These are phyloP conservation scores for Xylaria intraflava DNA, from an alignment of 495 filamentous ascomycete species.

Conservation along the genomic window DNA sequence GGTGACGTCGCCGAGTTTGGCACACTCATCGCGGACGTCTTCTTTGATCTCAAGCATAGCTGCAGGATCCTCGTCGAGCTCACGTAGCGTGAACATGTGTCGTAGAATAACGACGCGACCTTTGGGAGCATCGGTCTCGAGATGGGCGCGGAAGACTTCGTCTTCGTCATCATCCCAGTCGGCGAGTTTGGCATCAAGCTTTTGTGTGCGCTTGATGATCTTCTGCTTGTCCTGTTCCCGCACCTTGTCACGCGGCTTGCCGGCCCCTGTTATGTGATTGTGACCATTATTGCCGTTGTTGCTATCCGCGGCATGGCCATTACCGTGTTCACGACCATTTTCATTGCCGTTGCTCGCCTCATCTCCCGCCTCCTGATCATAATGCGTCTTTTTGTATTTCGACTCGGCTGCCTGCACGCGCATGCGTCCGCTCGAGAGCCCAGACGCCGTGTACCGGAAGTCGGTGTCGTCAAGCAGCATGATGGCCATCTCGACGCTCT, in stretches of 20 bases:
- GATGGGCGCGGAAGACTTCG: slow-evolving; percentile 38
- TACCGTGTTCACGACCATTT: slow-evolving; percentile 26
- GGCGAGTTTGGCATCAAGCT: slow-evolving; percentile 78
- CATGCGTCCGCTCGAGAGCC: slow-evolving; percentile 55
- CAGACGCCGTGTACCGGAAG: slow-evolving; percentile 58
- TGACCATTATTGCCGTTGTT: slow-evolving; percentile 9
- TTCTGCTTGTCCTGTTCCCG: slow-evolving; percentile 69
- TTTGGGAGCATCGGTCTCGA: slow-evolving; percentile 53
- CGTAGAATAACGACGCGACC: slow-evolving; percentile 83
- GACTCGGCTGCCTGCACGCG: slow-evolving; percentile 77
- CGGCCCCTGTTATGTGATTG: slow-evolving; percentile 18
- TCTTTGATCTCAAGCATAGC: slow-evolving; percentile 87
- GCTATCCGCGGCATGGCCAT: slow-evolving; percentile 19
- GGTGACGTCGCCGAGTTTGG: slow-evolving; percentile 79
- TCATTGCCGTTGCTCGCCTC: slow-evolving; percentile 28
- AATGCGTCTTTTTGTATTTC: slow-evolving; percentile 71
- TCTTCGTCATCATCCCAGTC: slow-evolving; percentile 95
- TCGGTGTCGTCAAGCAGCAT: slow-evolving; percentile 87
- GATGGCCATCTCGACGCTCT: slow-evolving; percentile 83
- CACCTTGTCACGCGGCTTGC: slow-evolving; percentile 38
- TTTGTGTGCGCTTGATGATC: slow-evolving; percentile 82
- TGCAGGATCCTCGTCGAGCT: slow-evolving; percentile 77
- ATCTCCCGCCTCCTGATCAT: slow-evolving; percentile 23
- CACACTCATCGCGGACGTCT: slow-evolving; percentile 85
- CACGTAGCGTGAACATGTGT: slow-evolving; percentile 87